Evolutionary conservation across 164 flowering plant genomes (phyloP).

Genomic region (Liriodendron chinense): DNA sequence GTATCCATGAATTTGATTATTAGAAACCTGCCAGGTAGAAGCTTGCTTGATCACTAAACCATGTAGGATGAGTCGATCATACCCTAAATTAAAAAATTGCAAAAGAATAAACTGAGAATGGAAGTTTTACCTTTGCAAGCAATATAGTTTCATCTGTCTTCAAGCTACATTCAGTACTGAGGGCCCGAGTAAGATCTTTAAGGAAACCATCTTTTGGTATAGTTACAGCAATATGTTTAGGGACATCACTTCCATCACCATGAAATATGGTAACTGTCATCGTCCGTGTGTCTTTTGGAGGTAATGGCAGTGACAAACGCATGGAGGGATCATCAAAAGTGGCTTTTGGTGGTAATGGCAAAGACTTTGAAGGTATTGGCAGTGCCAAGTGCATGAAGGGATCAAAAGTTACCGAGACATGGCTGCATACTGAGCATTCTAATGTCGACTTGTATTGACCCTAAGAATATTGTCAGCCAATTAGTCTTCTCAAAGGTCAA

Average conservation of each 20-base stretch:
- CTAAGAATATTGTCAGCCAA: constrained; percentile 34
- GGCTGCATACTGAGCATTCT: constrained; percentile 80
- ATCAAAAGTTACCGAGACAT: constrained; percentile 90
- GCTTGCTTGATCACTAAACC: not conserved
- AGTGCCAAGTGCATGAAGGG: constrained; percentile 74
- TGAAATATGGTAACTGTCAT: constrained; percentile 79
- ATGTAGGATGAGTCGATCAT: not conserved
- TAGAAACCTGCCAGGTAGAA: constrained; percentile 57
- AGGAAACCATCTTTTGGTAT: constrained; percentile 61
- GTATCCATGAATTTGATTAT: constrained; percentile 54
- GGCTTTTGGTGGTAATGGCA: constrained; percentile 4
- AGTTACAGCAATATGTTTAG: constrained; percentile 80
- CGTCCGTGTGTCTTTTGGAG: constrained; percentile 63
- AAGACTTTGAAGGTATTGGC: constrained; percentile 2
- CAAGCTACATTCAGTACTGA: constrained; percentile 73
- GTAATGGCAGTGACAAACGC: constrained; percentile 88
- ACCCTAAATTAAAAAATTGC: not conserved
- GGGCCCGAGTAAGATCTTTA: constrained; percentile 65
- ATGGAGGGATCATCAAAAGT: constrained; percentile 93
- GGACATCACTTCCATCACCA: constrained; percentile 80
- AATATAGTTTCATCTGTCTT: constrained; percentile 63
- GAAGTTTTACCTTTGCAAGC: constrained; percentile 73
- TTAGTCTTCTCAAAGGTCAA: not conserved
- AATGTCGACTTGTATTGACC: constrained; percentile 95
- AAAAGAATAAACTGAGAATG: not conserved